Evolutionary conservation across 1,284 basidiomycete genomes (phyloP), one percentile per base, ranked within the genome.

Genomic region (Cronartium quercuum): DNA sequence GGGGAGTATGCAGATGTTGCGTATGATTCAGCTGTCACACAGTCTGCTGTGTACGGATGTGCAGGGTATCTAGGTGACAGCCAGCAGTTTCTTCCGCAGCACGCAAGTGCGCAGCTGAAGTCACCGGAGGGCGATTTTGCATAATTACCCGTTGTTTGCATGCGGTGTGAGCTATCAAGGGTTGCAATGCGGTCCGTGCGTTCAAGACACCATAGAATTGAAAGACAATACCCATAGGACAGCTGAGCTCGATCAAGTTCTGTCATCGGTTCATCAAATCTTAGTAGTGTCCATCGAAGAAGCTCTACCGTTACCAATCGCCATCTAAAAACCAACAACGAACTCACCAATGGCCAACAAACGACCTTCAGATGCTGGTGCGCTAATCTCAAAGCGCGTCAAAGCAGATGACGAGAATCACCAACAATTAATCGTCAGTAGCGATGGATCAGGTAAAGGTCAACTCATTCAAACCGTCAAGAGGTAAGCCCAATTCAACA

Each of bases 371-470:
- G 68, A 70, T n/a, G 40, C 57, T n/a, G 68, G 58, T 6, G 29
- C 58, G 9, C 15, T 70, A 44, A 70, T 70, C 55, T 21, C 68
- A 34, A 70, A 70, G 21, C 68, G 68, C n/a, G 38, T 35, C 24
- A 70, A 70, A 38, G 18, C 68, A 1, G 58, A 70, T 13, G 68
- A 70, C 35, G 40, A n/a, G 1, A 70, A 70, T 47, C 61, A 60
- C 13, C 69, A 73, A 37, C 62, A 73, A 58, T n/a, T 73, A 15
- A 61, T 73, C 62, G 61, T 73, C 35, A 66, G 62, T 61, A 73
- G 69, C 29, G 69, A 73, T 73, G 62, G 62, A 58, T 63, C 44
- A 7, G 61, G 62, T 13, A 73, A 73, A 55, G 61, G 44, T 10
- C 69, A 73, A 40, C 41, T 73, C 6, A 73, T 73, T 29, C 69